Conservation (phyloP, 2,329 filamentous ascomycete genomes). For the Cercospora nicotianae region DNA sequence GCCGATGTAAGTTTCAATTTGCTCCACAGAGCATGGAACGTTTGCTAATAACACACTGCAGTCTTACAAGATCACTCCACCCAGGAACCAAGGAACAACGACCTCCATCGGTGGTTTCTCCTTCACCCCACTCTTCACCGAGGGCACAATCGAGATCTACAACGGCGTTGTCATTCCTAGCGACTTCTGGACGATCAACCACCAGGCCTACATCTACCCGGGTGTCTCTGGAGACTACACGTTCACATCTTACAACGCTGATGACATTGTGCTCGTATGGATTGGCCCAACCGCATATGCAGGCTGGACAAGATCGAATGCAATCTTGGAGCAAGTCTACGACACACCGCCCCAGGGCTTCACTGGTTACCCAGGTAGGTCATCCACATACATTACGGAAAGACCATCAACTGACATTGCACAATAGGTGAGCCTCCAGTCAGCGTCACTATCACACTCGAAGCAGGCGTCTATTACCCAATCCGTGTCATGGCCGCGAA, state of each 20-base stretch:
- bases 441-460: neutral
- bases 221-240: conserved; percentile 28
- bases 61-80: neutral
- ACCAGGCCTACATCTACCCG: conserved; percentile 24
- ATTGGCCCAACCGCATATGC: conserved; percentile 27
- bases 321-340: conserved; percentile 19
- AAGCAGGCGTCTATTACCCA: neutral
- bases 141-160: conserved; percentile 8
- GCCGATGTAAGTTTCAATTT: neutral
- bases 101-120: neutral
- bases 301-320: conserved; percentile 26
- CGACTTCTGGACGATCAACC: conserved; percentile 18
- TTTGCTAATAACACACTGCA: neutral
- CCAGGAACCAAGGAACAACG: neutral
- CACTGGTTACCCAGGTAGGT: neutral
- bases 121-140: neutral
- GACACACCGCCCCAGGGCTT: neutral
- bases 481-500: neutral
- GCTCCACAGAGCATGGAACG: neutral
- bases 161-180: neutral
- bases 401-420: neutral
- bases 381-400: neutral
- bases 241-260: conserved; percentile 26
- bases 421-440: neutral
- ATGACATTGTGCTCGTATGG: conserved; percentile 33